Percentiles rank a stretch among this genome's conserved stretches.
phyloP scores from a whole-genome alignment of 2,329 filamentous ascomycete genomes.

The Mollisia scopiformis region DNA sequence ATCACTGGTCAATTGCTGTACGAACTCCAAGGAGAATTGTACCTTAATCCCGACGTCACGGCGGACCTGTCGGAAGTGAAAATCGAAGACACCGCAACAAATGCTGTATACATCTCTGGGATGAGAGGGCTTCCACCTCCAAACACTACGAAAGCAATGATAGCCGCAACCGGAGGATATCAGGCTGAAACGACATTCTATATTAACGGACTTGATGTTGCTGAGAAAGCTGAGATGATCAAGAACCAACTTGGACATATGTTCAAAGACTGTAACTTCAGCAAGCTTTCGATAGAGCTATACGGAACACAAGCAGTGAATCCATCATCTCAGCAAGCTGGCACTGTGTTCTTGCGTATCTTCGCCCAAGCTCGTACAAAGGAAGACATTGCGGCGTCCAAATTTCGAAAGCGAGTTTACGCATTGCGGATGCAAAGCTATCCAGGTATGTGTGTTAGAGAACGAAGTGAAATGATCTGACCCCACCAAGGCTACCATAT shows the following conservation, averaged over 20 bases:
- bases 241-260: slow-evolving; percentile 27
- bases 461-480: background rate
- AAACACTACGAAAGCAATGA: slow-evolving; percentile 29
- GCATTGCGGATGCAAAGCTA: slow-evolving; percentile 46
- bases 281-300: slow-evolving; percentile 39
- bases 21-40: slow-evolving; percentile 43
- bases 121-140: slow-evolving; percentile 27
- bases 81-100: slow-evolving; percentile 19
- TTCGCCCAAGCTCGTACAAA: slow-evolving; percentile 28
- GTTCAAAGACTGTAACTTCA: slow-evolving; percentile 38
- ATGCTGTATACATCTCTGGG: slow-evolving; percentile 27
- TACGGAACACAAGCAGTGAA: slow-evolving; percentile 27
- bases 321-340: slow-evolving; percentile 30
- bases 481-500: slow-evolving; percentile 42
- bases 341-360: slow-evolving; percentile 28
- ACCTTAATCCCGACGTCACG: slow-evolving; percentile 42
- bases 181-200: slow-evolving; percentile 33
- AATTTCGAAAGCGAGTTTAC: slow-evolving; percentile 40
- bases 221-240: slow-evolving; percentile 31
- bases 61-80: slow-evolving; percentile 36
- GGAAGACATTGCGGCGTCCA: slow-evolving; percentile 25
- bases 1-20: slow-evolving; percentile 44
- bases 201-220: slow-evolving; percentile 32
- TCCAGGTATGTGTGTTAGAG: slow-evolving; percentile 24
- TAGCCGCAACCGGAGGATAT: slow-evolving; percentile 34